Evolutionary conservation across 2,329 filamentous ascomycete genomes (phyloP).

Genomic region (Daldinia eschscholtzii): DNA sequence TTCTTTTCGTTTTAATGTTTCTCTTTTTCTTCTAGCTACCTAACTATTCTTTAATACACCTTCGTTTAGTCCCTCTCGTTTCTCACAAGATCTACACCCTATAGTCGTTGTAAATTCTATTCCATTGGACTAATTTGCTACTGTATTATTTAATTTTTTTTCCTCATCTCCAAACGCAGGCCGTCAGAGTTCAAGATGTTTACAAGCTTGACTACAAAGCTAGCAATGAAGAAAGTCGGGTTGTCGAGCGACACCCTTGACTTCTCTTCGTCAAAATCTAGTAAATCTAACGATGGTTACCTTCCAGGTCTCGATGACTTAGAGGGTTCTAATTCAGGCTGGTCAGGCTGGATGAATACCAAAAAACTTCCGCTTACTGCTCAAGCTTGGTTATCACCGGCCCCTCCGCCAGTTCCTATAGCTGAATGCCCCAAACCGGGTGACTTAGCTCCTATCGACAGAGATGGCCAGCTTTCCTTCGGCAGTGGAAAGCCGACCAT

Average conservation of each 20-base stretch:
- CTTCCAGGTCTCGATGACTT: slow-evolving; percentile 50
- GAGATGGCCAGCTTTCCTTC: slow-evolving; percentile 59
- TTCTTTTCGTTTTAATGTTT: slow-evolving; percentile 42
- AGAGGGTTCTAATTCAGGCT: slow-evolving; percentile 46
- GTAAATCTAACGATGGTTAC: slow-evolving; percentile 44
- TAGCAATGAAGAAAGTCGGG: slow-evolving; percentile 69
- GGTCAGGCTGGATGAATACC: slow-evolving; percentile 63
- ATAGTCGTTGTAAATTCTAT: slow-evolving; percentile 15
- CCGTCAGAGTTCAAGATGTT: slow-evolving; percentile 60
- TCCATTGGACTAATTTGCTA: slow-evolving; percentile 10
- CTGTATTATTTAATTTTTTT: slow-evolving; percentile 12
- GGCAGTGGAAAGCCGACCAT: slow-evolving; percentile 61
- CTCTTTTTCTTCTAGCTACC: slow-evolving; percentile 13
- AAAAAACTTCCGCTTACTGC: slow-evolving; percentile 65
- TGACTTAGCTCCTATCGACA: slow-evolving; percentile 62
- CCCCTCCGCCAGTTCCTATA: slow-evolving; percentile 64
- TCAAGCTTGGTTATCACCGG: slow-evolving; percentile 65
- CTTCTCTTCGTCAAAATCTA: slow-evolving; percentile 55
- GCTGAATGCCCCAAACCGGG: slow-evolving; percentile 61
- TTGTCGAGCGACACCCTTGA: slow-evolving; percentile 65
- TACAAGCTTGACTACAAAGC: slow-evolving; percentile 67
- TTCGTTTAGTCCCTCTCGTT: slow-evolving; percentile 26
- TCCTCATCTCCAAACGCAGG: slow-evolving; percentile 11
- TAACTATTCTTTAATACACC: slow-evolving; percentile 23
- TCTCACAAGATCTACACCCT: slow-evolving; percentile 9